Conservation (phyloP, 2,329 filamentous ascomycete species). For the Didymosphaeria variabile region DNA sequence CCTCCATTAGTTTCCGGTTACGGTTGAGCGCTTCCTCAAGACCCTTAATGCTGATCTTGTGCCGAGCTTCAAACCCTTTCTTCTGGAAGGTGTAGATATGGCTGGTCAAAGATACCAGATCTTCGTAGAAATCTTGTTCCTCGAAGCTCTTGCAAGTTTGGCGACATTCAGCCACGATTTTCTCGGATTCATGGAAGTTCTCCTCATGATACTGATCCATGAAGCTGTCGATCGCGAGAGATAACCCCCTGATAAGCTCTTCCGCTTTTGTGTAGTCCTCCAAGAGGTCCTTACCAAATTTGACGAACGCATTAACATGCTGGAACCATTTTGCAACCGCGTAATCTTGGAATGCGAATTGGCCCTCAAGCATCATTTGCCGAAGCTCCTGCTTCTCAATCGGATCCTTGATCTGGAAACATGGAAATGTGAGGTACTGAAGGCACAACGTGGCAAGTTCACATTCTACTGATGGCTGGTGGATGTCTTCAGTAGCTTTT, state of each 20-base stretch:
- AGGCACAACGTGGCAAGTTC: conserved; percentile 37
- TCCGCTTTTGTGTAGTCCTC: conserved; percentile 16
- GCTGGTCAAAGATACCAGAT: conserved; percentile 36
- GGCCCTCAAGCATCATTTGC: conserved; percentile 25
- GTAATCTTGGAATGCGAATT: conserved; percentile 42
- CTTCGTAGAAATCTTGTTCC: conserved; percentile 27
- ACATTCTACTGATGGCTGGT: conserved; percentile 35
- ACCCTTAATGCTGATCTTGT: conserved; percentile 42
- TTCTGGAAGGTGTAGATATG: conserved; percentile 43
- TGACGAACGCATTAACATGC: conserved; percentile 38
- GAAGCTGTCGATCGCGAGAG: conserved; percentile 32
- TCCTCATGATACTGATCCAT: conserved; percentile 28
- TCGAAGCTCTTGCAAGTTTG: conserved; percentile 26
- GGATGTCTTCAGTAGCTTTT: conserved; percentile 26
- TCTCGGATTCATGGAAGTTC: conserved; percentile 21
- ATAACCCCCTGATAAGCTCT: conserved; percentile 16
- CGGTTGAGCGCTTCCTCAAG: conserved; percentile 35
- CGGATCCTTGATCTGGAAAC: conserved; percentile 27
- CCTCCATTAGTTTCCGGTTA: conserved; percentile 44
- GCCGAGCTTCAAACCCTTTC: conserved; percentile 40
- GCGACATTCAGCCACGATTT: conserved; percentile 26
- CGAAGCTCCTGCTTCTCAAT: conserved; percentile 23
- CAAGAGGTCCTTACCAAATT: conserved; percentile 29
- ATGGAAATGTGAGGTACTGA: conserved; percentile 35
- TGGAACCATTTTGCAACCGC: conserved; percentile 42